A percentile compares a stretch with the other conserved stretches of the same genome.
Evolutionary conservation across 371 early-diverging fungal genomes (phyloP).

Genomic region (Mucor mucedo): DNA sequence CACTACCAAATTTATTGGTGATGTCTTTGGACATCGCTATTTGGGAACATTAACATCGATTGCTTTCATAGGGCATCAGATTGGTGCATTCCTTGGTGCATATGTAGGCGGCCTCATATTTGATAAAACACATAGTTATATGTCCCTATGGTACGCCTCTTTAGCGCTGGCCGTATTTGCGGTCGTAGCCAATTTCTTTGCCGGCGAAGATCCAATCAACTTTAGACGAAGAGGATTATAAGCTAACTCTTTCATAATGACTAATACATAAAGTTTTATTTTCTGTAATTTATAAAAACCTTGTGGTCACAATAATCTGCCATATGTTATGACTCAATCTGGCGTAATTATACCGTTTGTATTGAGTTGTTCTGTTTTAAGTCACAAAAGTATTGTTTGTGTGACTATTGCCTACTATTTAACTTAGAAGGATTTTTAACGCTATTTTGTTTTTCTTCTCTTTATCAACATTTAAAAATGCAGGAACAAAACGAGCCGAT

Average conservation of each 20-base stretch:
- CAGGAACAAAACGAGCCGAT: neutral
- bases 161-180: slow-evolving; percentile 38
- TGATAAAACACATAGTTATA: slow-evolving; percentile 34
- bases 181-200: slow-evolving; percentile 28
- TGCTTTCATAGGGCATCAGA: slow-evolving; percentile 39
- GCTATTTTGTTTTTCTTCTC: too few species aligned
- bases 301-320: too few species aligned
- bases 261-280: too few species aligned
- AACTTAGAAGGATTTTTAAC: too few species aligned
- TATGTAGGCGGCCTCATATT: slow-evolving; percentile 47
- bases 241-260: neutral
- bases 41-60: slow-evolving; percentile 42
- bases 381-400: too few species aligned
- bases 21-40: slow-evolving; percentile 44
- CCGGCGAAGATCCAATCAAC: slow-evolving; percentile 15
- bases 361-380: too few species aligned
- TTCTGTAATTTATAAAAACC: too few species aligned
- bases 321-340: too few species aligned
- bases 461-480: slow-evolving; percentile 1
- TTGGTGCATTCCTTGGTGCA: slow-evolving; percentile 46
- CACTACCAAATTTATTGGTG: slow-evolving; percentile 44
- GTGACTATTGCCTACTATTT: too few species aligned
- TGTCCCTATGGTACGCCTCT: slow-evolving; percentile 39
- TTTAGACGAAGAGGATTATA: slow-evolving; percentile 5
- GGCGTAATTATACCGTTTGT: too few species aligned